Conservation (phyloP, 768 basidiomycete species). For the Albatrellus ellisii region DNA sequence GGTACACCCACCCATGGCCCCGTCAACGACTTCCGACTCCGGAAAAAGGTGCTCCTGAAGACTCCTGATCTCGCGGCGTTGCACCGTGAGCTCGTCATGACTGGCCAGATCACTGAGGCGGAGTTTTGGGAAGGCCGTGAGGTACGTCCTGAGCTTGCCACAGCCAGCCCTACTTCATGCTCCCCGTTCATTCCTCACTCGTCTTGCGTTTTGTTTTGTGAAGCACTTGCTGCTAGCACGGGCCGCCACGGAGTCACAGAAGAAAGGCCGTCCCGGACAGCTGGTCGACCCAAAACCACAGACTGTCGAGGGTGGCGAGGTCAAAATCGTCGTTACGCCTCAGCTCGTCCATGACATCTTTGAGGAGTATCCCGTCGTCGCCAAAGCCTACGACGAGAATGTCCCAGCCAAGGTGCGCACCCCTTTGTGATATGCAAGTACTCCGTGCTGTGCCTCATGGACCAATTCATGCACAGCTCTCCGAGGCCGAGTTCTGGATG, state of each 20-base stretch:
- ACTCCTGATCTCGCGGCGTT: constrained; percentile 68
- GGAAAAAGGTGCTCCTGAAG: constrained; percentile 68
- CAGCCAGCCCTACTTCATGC: too few species aligned
- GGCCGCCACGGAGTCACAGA: constrained; percentile 57
- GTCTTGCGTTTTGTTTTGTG: constrained; percentile 14
- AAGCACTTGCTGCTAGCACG: constrained; percentile 71
- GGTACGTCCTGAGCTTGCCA: constrained; percentile 34
- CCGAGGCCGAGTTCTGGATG: constrained; percentile 90
- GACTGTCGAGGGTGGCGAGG: constrained; percentile 71
- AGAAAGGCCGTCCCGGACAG: constrained; percentile 72
- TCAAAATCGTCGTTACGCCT: constrained; percentile 82
- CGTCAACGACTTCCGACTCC: constrained; percentile 53
- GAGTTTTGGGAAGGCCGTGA: constrained; percentile 98
- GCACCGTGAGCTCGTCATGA: constrained; percentile 82
- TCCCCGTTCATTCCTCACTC: too few species aligned
- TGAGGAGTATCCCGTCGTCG: constrained; percentile 93
- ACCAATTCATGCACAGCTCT: constrained; percentile 51
- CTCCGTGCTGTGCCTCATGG: too few species aligned
- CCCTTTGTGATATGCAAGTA: too few species aligned
- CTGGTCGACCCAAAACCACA: constrained; percentile 84
- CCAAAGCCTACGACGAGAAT: constrained; percentile 84
- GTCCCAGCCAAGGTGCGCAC: constrained; percentile 67
- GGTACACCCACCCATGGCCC: constrained; percentile 49
- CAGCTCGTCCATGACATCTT: constrained; percentile 94
- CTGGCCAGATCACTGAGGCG: constrained; percentile 73